These are phyloP conservation scores for Solanum ossicruentum DNA, from an alignment of 257 asterid genomes.

Conservation along the genomic window DNA sequence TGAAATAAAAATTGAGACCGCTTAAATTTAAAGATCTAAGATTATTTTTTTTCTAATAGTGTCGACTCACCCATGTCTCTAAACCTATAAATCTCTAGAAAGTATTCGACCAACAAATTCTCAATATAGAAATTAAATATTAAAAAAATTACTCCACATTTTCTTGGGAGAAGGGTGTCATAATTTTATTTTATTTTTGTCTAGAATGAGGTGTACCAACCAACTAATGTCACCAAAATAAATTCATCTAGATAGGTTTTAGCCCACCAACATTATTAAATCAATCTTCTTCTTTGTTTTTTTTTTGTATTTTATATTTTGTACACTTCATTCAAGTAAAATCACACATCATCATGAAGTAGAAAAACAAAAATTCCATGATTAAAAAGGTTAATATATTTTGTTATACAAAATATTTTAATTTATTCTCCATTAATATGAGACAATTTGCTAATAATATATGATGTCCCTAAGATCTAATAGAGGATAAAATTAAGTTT, in stretches of 20 bases:
- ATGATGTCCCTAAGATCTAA: too few relatives aligned
- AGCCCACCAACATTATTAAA: not conserved
- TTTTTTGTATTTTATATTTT: not conserved
- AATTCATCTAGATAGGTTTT: not conserved
- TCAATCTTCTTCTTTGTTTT: not conserved
- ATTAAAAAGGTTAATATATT: not conserved
- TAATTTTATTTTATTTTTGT: too few relatives aligned
- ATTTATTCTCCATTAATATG: too few relatives aligned
- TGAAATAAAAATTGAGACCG: too few relatives aligned
- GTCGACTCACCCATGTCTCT: accelerated
- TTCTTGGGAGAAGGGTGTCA: not conserved
- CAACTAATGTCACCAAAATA: not conserved
- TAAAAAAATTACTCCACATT: not conserved
- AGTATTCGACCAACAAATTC: too few relatives aligned
- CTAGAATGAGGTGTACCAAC: not conserved
- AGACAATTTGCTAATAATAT: too few relatives aligned
- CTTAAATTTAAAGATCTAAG: too few relatives aligned
- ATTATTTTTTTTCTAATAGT: too few relatives aligned
- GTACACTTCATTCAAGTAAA: not conserved
- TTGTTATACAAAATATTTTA: not conserved
- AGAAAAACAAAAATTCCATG: not conserved
- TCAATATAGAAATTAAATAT: too few relatives aligned
- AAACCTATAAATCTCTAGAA: too few relatives aligned
- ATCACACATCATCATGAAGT: not conserved
- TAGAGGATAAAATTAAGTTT: too few relatives aligned